Percentiles rank a stretch among this genome's conserved stretches.
Conservation (phyloP, 2,329 filamentous ascomycete species). For the Apiospora saccharicola region DNA sequence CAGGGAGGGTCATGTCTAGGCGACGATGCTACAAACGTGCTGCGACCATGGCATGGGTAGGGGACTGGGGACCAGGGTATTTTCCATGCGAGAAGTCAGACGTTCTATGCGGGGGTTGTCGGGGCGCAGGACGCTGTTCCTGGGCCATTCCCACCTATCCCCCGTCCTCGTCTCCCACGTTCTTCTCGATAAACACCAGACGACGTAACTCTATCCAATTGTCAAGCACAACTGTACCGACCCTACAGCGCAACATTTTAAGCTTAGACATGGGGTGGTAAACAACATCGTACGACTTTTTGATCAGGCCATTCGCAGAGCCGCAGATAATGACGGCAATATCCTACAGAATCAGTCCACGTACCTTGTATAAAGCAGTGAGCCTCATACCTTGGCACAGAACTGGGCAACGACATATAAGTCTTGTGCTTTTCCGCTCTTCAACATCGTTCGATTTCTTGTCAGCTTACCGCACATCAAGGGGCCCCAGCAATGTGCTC, state of each 20-base stretch:
- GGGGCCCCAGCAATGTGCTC: conserved; percentile 1
- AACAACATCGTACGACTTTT: conserved; percentile 30
- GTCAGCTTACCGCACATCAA: conserved; percentile 10
- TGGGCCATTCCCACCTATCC: not conserved
- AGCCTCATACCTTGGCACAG: conserved; percentile 25
- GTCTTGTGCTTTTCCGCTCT: conserved; percentile 12
- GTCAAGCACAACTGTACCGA: not conserved
- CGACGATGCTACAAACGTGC: conserved; percentile 13
- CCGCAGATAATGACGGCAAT: not conserved
- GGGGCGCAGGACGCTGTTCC: not conserved
- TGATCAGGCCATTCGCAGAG: conserved; percentile 27
- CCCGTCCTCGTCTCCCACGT: not conserved
- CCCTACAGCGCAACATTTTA: conserved; percentile 23
- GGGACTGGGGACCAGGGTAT: not conserved
- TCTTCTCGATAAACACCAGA: conserved; percentile 9
- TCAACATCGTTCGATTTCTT: conserved; percentile 23
- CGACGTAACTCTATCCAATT: conserved; percentile 21
- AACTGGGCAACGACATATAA: conserved; percentile 17
- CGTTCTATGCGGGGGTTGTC: conserved; percentile 3
- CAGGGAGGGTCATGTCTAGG: not conserved
- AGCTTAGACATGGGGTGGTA: conserved; percentile 23
- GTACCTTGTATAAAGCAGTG: conserved; percentile 1
- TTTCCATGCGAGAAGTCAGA: not conserved
- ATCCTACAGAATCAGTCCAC: conserved; percentile 24
- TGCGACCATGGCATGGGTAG: conserved; percentile 9